A percentile compares a stretch with the other conserved stretches of the same genome.
Conservation (phyloP, 768 basidiomycete genomes). For the Infundibulicybe gibba region DNA sequence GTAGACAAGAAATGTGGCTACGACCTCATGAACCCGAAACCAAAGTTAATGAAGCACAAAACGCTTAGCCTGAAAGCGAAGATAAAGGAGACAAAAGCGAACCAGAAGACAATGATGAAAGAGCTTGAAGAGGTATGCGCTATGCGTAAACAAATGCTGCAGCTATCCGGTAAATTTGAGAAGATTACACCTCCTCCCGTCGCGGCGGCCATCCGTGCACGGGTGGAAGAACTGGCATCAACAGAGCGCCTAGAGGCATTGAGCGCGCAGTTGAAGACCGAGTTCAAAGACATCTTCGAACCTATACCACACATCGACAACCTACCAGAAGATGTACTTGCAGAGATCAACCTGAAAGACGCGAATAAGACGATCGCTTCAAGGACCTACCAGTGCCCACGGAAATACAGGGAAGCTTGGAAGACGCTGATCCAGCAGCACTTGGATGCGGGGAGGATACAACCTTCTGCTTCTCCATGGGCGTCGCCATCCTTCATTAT, state of each 20-base stretch:
- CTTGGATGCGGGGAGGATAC: slow-evolving; percentile 21
- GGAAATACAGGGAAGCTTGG: slow-evolving; percentile 26
- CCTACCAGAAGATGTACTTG: slow-evolving; percentile 16
- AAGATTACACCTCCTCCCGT: not conserved
- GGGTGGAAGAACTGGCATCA: not conserved
- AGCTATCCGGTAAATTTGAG: not conserved
- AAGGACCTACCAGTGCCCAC: too few relatives aligned
- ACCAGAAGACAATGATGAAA: not conserved
- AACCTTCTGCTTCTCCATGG: slow-evolving; percentile 19
- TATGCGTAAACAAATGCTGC: not conserved
- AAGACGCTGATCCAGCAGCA: slow-evolving; percentile 25
- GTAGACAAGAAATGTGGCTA: not conserved
- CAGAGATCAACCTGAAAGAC: too few relatives aligned
- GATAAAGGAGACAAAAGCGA: not conserved
- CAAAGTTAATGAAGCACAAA: not conserved
- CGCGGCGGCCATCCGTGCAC: not conserved
- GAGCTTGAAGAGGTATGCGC: not conserved
- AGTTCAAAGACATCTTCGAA: slow-evolving; percentile 1
- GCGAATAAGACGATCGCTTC: too few relatives aligned
- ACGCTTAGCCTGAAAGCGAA: not conserved
- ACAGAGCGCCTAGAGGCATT: not conserved
- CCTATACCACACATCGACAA: slow-evolving; percentile 15
- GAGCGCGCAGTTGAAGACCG: not conserved
- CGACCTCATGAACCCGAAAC: not conserved
- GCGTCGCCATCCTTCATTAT: slow-evolving; percentile 23